Evolutionary conservation across 148 eudicot species (phyloP).

Genomic region (Arbutus unedo): DNA sequence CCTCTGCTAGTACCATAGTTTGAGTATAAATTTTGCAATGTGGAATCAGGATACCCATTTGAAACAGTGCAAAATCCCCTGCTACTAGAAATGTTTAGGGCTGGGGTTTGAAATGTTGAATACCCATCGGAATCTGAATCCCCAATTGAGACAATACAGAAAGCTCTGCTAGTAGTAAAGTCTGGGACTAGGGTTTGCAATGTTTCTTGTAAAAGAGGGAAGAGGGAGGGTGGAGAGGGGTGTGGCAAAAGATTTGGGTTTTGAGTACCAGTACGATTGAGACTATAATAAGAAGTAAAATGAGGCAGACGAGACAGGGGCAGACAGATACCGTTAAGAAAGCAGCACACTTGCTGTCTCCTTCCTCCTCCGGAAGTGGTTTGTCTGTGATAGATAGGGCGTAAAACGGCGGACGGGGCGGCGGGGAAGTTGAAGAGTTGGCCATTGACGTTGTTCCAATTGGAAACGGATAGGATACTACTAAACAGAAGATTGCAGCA

Average conservation of each 20-base stretch:
- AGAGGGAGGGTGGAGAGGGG: conserved; percentile 44
- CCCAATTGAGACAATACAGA: background rate
- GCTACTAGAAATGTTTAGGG: background rate
- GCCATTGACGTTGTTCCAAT: conserved; percentile 25
- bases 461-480: background rate
- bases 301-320: conserved; percentile 61
- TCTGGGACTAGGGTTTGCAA: conserved; percentile 37
- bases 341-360: conserved; percentile 19
- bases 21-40: background rate
- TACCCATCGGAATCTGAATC: background rate
- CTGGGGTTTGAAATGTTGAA: background rate
- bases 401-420: conserved; percentile 25
- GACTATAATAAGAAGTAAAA: conserved; percentile 36
- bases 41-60: background rate
- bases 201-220: conserved; percentile 43
- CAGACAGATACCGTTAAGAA: conserved; percentile 53
- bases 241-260: conserved; percentile 51
- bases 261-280: conserved; percentile 39
- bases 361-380: conserved; percentile 14
- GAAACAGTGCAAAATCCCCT: background rate
- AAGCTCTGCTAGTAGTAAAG: background rate
- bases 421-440: conserved; percentile 8
- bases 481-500: no score
- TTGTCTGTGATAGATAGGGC: conserved; percentile 21
- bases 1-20: conserved; percentile 15